phyloP scores from a whole-genome alignment of 139 green algal genomes.

The Nannochloris sp. region DNA sequence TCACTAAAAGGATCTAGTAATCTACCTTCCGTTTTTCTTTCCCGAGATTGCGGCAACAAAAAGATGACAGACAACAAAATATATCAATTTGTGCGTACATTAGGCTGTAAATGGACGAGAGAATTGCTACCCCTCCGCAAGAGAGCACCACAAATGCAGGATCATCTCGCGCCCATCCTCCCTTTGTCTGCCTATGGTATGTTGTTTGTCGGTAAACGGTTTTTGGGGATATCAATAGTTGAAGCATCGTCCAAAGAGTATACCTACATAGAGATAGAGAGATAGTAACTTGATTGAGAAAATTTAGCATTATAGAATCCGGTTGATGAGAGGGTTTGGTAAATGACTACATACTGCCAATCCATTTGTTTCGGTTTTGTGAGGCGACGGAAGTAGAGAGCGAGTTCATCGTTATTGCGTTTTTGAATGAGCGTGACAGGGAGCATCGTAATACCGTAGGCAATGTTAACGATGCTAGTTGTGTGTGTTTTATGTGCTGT shows the following conservation, averaged over 20 bases:
- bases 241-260: slow-evolving; percentile 92
- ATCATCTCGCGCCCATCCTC: slow-evolving; percentile 95
- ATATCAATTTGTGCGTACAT: no score
- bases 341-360: slow-evolving; percentile 58
- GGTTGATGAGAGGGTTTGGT: not conserved
- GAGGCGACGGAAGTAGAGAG: slow-evolving; percentile 63
- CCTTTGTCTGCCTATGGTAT: slow-evolving; percentile 98
- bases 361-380: slow-evolving; percentile 81
- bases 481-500: no score
- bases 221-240: slow-evolving; percentile 85
- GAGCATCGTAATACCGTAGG: slow-evolving; percentile 6
- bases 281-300: not conserved
- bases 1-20: not conserved
- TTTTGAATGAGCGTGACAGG: not conserved
- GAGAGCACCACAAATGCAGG: slow-evolving; percentile 89
- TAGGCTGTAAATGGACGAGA: slow-evolving; percentile 72
- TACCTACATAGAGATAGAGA: no score
- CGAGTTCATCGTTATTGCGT: not conserved
- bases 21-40: not conserved
- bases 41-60: not conserved
- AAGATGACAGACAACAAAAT: not conserved
- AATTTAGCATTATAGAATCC: not conserved
- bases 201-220: slow-evolving; percentile 92
- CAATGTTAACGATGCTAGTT: no score
- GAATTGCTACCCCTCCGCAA: slow-evolving; percentile 55